Base-by-base conservation (phyloP, 305 asterid species). In the Fraxinus baroniana region DNA sequence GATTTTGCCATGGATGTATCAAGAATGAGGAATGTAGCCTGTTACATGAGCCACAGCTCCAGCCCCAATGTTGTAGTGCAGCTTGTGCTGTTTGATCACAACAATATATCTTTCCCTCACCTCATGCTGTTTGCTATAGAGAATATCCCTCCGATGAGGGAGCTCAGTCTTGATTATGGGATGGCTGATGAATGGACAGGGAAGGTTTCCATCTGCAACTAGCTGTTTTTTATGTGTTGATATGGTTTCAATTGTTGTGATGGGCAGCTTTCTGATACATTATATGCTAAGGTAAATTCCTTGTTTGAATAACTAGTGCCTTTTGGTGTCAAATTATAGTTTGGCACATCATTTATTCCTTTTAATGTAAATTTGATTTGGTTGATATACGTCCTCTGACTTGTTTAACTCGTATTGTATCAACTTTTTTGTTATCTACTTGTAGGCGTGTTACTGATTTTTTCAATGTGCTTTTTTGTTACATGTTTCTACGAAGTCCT, bases 1-100 rank as follows among this genome's bases (percentile, higher is more conserved):
- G 83, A 84, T 77, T 84, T 81, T 81, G 85, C 87, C 2, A 84
- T 81, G 87, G 87, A 84, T 72, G 87, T 84, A 41, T 84, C 87
- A 68, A 78, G 78, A 72, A 81, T 84, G 87, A 84, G 87, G 83
- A 84, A 84, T 84, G 77, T 84, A 26, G 87, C 87, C 22, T 81
- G 87, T 84, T 84, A 81, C 78, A 81, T 84, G 83, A 84, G 87
- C 81, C 87, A 84, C 77, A 84, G 87, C 62, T 84, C 87, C 36
- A 70, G 78, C 68, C 85, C 87, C 20, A 84, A 84, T 78, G 85
- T 84, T 84, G 72, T 89, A n/a, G 91, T 89, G 82, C 92, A 89
- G 84, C 86, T 78, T 4, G 92, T 89, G 81, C 83, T 89, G 35
- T 88, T 80, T 85, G 92, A 89, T 88, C 92, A 89, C 82, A 85